Base-by-base conservation (phyloP, 2,329 filamentous ascomycete species). In the Lasiodiplodia sp. region DNA sequence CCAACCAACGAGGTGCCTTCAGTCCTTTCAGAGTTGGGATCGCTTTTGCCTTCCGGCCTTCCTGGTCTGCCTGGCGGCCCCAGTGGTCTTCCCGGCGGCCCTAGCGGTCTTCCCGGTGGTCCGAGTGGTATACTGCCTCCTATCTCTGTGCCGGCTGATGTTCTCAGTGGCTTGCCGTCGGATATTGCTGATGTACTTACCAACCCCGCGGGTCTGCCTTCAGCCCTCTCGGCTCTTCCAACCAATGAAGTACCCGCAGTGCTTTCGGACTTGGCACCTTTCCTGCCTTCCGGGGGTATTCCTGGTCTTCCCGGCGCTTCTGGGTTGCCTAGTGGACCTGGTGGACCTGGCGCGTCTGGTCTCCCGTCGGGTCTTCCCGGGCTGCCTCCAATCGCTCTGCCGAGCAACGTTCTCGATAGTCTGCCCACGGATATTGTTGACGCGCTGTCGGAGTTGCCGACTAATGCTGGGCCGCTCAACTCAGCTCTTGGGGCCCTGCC, bases 171-270 rank as follows among this genome's bases (percentile, higher is more conserved):
- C 6, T 28, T 65, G 12, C 62, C 62, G 2, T 23, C 44, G 2
- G 21, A 40, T n/a, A 16, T 66, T 3, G 47, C 34, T 28, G 31
- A 56, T 6, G 11, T 31, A 4, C 51, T 38, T 8, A 28, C 49
- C 21, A 18, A 65, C 23, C 8, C 23, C 2, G 34, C 34, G 16
- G n/a, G 34, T 3, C 63, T 66, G 10, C n/a, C 57, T 3, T 53
- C 63, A 5, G 37, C 52, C 14, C n/a, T 56, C 1, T 40, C 63
- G 3, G 63, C 63, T 3, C 63, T 65, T 14, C 63, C 51, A 21
- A 37, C 38, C 37, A 21, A 21, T 8, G 34, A 21, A 11, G 21
- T 31, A 21, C 49, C 63, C 4, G 12, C 28, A 2, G 37, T 60
- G 2, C 37, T 60, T 3, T 44, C 56, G 2, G 23, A 28, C 4